These are phyloP conservation scores for Claviceps africana DNA, from an alignment of 2,329 filamentous ascomycete species.

Conservation along the genomic window DNA sequence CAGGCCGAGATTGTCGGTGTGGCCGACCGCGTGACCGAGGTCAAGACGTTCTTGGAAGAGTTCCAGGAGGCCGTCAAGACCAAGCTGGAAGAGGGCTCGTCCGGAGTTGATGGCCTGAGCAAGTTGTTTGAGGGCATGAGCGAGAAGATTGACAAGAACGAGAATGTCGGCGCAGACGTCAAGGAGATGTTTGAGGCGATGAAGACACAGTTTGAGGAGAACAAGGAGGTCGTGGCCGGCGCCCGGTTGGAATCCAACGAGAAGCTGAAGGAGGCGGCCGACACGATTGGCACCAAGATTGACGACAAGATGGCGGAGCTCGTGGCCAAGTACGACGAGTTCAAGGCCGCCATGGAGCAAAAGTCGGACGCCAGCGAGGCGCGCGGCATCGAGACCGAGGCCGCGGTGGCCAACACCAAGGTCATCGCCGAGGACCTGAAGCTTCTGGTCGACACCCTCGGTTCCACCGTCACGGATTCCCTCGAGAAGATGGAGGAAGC, in stretches of 20 bases:
- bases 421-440: constrained; percentile 76
- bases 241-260: constrained; percentile 74
- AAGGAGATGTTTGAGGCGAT: constrained; percentile 62
- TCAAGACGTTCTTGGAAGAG: constrained; percentile 64
- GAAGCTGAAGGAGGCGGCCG: constrained; percentile 49
- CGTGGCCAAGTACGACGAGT: constrained; percentile 77
- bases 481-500: constrained; percentile 79
- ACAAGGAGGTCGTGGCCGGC: constrained; percentile 64
- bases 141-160: constrained; percentile 46
- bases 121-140: constrained; percentile 54
- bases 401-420: constrained; percentile 62
- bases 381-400: constrained; percentile 57
- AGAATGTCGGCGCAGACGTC: constrained; percentile 45
- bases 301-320: constrained; percentile 61
- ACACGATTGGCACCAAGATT: constrained; percentile 39
- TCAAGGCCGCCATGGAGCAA: constrained; percentile 60
- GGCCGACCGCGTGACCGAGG: constrained; percentile 62
- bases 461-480: constrained; percentile 64
- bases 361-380: constrained; percentile 61
- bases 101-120: constrained; percentile 58
- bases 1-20: constrained; percentile 72
- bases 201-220: constrained; percentile 76
- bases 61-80: constrained; percentile 63
- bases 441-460: constrained; percentile 71
- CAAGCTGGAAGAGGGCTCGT: constrained; percentile 62